Conservation (phyloP, 2,329 filamentous ascomycete species). For the Coleophoma crateriformis region DNA sequence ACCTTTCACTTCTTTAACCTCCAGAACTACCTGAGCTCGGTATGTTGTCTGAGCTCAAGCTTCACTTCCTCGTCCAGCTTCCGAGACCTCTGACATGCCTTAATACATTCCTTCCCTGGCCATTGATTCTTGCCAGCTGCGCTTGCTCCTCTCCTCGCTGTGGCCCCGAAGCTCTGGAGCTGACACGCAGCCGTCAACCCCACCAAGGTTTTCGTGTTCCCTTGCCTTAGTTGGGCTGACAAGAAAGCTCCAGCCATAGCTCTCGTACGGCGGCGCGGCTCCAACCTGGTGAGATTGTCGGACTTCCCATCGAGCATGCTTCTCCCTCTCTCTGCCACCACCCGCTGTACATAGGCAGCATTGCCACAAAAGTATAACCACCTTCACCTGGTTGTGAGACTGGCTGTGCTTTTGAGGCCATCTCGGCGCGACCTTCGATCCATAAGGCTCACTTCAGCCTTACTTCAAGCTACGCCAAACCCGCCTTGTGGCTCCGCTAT, state of each 20-base stretch:
- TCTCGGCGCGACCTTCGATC: neutral
- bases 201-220: conserved; percentile 3
- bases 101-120: neutral
- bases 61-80: no score
- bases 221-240: no score
- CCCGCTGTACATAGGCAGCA: conserved; percentile 5
- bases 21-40: no score
- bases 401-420: neutral
- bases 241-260: no score
- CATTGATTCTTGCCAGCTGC: neutral
- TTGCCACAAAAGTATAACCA: neutral
- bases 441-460: conserved; percentile 16
- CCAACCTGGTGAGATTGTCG: neutral
- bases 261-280: conserved; percentile 5
- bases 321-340: conserved; percentile 1
- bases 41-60: no score
- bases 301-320: neutral
- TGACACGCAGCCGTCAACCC: conserved; percentile 4
- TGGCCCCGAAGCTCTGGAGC: neutral
- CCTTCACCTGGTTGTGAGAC: no score
- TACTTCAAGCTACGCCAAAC: conserved; percentile 15
- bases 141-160: neutral
- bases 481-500: conserved; percentile 5
- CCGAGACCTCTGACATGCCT: no score
- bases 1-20: no score